Base-by-base conservation (phyloP, 345 rosid genomes). In the Hevea brasiliensis region DNA sequence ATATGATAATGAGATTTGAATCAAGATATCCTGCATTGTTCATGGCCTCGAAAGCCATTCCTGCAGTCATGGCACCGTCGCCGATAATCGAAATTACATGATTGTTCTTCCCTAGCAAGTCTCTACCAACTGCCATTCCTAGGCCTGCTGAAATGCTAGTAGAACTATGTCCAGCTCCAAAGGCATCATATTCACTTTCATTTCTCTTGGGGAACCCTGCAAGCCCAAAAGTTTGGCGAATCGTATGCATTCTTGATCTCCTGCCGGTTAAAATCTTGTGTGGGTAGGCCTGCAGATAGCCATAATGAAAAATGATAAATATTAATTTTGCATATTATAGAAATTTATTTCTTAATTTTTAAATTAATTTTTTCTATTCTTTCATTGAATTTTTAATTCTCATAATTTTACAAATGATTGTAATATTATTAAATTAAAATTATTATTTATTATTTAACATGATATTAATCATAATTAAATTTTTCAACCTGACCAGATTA, bases 51-150 rank as follows among this genome's bases (percentile, higher is more conserved):
- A 85, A 87, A 8, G 87, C 87, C 71, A 78, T 81, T 74, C 90
- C 87, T 1, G 86, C 87, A 0, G 84, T 85, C 90, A 85, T 85
- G 37, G 87, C 87, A 27, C 90, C 87, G 14, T 87, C 88, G 13
- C 85, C 88, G 0, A 85, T 81, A 20, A 85, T 87, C 0, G 88
- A 74, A 24, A 84, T 57, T 27, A 87, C 90, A 54, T 84, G 75
- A 71, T 85, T 85, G 21, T 73, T 70, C 62, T 81, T 85, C 56
- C 84, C 82, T 10, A 79, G 17, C 66, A 87, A 61, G 45, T 87
- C 89, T 65, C 90, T 83, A 3, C 80, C 89, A 12, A 80, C 86
- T 8, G 88, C 86, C 87, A 87, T 87, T 11, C 87, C 86, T 68
- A 87, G 65, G 7, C 83, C 85, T 42, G 90, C 87, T 3, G 90